Evolutionary conservation across 1,284 basidiomycete species (phyloP), one percentile per base, ranked within the genome.

Genomic region (Earliella scabrosa): DNA sequence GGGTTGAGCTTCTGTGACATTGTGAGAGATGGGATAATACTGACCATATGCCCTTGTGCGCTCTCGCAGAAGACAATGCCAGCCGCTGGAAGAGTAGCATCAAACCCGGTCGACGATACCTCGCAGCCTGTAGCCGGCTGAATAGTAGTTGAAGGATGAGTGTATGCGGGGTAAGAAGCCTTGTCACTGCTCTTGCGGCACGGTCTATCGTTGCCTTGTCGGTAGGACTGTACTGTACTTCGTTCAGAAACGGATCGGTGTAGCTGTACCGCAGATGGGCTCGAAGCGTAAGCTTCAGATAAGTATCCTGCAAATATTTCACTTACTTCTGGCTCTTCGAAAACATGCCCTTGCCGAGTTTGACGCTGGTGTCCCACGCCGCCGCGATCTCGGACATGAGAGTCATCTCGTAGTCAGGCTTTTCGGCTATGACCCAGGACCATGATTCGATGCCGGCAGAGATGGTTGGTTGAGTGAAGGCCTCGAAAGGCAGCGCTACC

Each of bases 401-500:
- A 7, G 82, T 82, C 74, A 91, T 79, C 69, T 90, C 87, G 23
- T 86, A 78, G 52, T 86, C 83, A 0, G 93, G 90, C 52, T 93
- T 86, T 68, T 96, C 92, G 16, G 93, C 87, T 46, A 98, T 92
- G 0, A 98, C 80, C 97, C 96, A 98, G 2, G 92, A 94, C 97
- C 97, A 99, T 4, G 93, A 90, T 70, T 98, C 95, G 47, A 95
- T 90, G 0, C 94, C 96, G 1, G 92, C 86, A 9, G 90, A 83
- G 56, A 98, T 85, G 0, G 95, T 86, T 4, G 91, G 80, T 1
- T 95, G 94, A 0, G 93, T 95, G 64, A 95, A 95, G 3, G 93
- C 87, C 52, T 90, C 89, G 66, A 98, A 92, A 0, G 97, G 97
- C 16, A 99, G 74, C 24, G 83, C 82, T 8, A 99, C 95, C 24